Evolutionary conservation across 441 rosid species (phyloP).

Genomic region (Syzygium malaccense): DNA sequence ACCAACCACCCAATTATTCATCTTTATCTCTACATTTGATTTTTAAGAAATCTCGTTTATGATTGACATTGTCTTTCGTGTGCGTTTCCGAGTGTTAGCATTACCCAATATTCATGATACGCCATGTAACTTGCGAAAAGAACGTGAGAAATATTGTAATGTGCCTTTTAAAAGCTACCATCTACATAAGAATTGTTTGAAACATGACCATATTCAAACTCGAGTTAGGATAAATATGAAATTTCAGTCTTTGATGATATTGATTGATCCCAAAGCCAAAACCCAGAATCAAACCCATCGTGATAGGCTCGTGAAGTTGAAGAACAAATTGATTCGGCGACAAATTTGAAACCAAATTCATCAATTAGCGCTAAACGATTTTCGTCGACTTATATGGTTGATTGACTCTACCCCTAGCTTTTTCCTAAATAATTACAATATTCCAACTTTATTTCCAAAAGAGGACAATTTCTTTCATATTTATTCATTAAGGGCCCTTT

Average conservation of each 20-base stretch:
- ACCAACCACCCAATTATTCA: background rate
- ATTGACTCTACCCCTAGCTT: background rate
- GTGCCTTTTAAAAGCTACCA: background rate
- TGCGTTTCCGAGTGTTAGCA: rapidly evolving
- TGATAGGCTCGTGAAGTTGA: background rate
- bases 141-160: background rate
- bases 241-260: background rate
- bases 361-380: background rate
- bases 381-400: background rate
- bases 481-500: background rate
- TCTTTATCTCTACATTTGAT: background rate
- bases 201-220: background rate
- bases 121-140: background rate
- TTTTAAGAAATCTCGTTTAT: rapidly evolving
- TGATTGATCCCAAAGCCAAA: background rate
- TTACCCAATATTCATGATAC: background rate
- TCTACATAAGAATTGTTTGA: background rate
- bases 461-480: background rate
- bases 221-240: background rate
- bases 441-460: background rate
- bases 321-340: background rate
- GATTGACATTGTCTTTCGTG: background rate
- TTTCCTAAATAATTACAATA: background rate
- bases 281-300: background rate
- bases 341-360: background rate